These are phyloP conservation scores for grape (Vitis vinifera) DNA, from an alignment of 164 flowering plant genomes.

Conservation along the genomic window DNA sequence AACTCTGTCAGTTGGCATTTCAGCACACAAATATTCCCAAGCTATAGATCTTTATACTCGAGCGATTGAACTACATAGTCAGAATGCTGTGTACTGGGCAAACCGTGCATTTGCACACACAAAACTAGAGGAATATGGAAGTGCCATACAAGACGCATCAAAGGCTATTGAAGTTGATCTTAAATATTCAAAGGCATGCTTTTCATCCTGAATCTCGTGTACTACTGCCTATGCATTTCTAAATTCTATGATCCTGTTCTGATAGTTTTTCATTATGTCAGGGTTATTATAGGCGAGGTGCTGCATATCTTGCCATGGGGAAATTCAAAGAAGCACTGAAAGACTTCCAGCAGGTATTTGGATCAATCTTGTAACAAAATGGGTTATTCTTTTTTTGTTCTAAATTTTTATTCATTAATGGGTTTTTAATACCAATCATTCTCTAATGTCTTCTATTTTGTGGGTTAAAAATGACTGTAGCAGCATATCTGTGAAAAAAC, in stretches of 20 bases:
- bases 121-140: constrained; percentile 95
- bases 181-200: constrained; percentile 80
- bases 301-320: constrained; percentile 96
- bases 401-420: too few relatives aligned
- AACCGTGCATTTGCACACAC: constrained; percentile 95
- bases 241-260: constrained; percentile 13
- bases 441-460: too few relatives aligned
- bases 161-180: constrained; percentile 90
- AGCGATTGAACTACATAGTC: constrained; percentile 72
- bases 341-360: constrained; percentile 90
- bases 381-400: neutral
- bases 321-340: constrained; percentile 96
- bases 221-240: neutral
- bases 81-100: constrained; percentile 93
- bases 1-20: constrained; percentile 9
- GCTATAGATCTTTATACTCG: constrained; percentile 81
- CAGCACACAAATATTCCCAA: constrained; percentile 81
- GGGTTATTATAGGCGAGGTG: constrained; percentile 98
- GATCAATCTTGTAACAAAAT: too few relatives aligned
- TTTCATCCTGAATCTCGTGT: neutral
- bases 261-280: constrained; percentile 27
- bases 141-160: constrained; percentile 92
- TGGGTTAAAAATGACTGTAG: too few relatives aligned
- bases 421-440: neutral
- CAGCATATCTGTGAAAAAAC: too few relatives aligned